Conservation (phyloP, 2,329 filamentous ascomycete species). For the Phaeosphaeria sp. region DNA sequence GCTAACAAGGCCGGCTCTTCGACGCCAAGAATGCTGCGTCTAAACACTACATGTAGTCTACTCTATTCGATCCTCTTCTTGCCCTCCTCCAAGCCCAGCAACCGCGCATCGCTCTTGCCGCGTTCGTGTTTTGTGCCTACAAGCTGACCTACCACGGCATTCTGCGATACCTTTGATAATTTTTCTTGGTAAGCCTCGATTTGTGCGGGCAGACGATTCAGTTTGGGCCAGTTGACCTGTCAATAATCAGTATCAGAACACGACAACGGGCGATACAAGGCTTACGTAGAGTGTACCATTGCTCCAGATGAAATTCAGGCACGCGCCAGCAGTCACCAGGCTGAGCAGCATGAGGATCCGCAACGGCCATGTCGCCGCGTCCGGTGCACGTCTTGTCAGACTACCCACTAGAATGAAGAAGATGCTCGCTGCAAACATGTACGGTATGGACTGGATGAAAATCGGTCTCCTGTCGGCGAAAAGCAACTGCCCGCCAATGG, state of each 20-base stretch:
- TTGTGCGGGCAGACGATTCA: conserved; percentile 87
- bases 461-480: conserved; percentile 87
- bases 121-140: conserved; percentile 74
- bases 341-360: conserved; percentile 84
- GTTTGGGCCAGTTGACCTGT: conserved; percentile 97
- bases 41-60: background rate
- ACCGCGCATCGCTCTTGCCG: conserved; percentile 80
- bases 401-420: conserved; percentile 81
- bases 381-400: conserved; percentile 74
- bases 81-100: conserved; percentile 89
- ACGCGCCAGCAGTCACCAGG: conserved; percentile 73
- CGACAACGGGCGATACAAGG: conserved; percentile 32
- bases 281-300: conserved; percentile 96
- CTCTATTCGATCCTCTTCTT: conserved; percentile 92
- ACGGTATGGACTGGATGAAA: conserved; percentile 91
- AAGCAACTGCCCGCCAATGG: conserved; percentile 73
- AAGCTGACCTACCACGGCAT: conserved; percentile 79
- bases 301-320: conserved; percentile 75
- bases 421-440: conserved; percentile 82
- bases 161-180: conserved; percentile 80
- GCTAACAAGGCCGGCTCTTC: background rate
- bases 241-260: conserved; percentile 11
- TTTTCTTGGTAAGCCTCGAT: conserved; percentile 89
- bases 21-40: background rate
- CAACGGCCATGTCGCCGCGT: conserved; percentile 79